These are phyloP conservation scores for Vaccinium darrowii DNA, from an alignment of 148 eudicot genomes.

Conservation along the genomic window DNA sequence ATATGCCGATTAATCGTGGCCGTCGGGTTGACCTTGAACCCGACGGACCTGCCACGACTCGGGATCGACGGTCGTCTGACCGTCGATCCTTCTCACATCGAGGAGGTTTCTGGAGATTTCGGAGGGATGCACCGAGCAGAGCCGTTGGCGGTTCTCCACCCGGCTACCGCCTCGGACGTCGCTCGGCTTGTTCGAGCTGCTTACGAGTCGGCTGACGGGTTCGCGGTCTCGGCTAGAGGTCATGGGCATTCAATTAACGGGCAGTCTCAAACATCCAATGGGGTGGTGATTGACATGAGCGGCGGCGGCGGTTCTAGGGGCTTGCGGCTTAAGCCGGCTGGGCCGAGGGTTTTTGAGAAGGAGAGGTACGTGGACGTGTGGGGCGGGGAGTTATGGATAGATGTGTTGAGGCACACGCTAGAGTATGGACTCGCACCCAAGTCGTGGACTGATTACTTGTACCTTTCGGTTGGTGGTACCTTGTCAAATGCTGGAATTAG, in stretches of 20 bases:
- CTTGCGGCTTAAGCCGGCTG: slow-evolving; percentile 8
- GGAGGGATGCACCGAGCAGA: slow-evolving; percentile 42
- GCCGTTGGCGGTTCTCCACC: slow-evolving; percentile 62
- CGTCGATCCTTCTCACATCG: slow-evolving; percentile 37
- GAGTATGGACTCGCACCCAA: slow-evolving; percentile 81
- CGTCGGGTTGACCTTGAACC: slow-evolving; percentile 57
- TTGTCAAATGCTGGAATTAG: slow-evolving; percentile 96
- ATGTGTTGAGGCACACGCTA: slow-evolving; percentile 72
- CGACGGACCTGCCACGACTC: slow-evolving; percentile 41
- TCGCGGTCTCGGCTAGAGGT: slow-evolving; percentile 75
- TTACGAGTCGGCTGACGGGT: slow-evolving; percentile 39
- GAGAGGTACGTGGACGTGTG: slow-evolving; percentile 68
- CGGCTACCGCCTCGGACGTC: slow-evolving; percentile 55
- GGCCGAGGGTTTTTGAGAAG: slow-evolving; percentile 33
- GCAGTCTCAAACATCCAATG: slow-evolving; percentile 55
- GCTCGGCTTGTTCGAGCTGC: slow-evolving; percentile 43
- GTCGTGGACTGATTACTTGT: slow-evolving; percentile 95
- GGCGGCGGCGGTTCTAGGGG: not conserved
- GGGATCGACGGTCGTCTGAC: slow-evolving; percentile 35
- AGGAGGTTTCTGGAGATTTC: slow-evolving; percentile 62
- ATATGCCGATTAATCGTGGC: slow-evolving; percentile 55
- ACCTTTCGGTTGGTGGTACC: slow-evolving; percentile 91
- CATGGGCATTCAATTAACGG: slow-evolving; percentile 93
- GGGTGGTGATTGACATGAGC: slow-evolving; percentile 81
- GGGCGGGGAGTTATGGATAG: slow-evolving; percentile 96